phyloP scores from a whole-genome alignment of 1,139 yeast species.

The Pneumocystis wakefieldiae region DNA sequence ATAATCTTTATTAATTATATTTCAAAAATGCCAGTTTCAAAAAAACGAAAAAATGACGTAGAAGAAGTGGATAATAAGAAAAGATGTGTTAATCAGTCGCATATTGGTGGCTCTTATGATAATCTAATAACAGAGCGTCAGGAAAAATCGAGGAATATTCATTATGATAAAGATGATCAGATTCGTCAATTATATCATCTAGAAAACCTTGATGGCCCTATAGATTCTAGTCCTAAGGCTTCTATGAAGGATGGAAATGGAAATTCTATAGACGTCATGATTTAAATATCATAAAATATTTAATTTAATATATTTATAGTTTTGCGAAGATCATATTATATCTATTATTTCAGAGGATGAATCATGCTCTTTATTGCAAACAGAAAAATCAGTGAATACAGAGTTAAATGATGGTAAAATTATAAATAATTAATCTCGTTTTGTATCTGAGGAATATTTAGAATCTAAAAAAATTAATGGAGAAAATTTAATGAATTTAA shows the following conservation, averaged over 20 bases:
- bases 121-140: conserved; percentile 14
- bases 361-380: not conserved
- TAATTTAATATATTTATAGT: conserved; percentile 27
- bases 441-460: not conserved
- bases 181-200: conserved; percentile 41
- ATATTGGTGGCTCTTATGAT: not conserved
- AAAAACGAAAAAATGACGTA: not conserved
- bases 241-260: conserved; percentile 31
- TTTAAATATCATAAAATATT: conserved; percentile 10
- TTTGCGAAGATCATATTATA: conserved; percentile 9
- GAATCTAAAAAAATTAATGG: not conserved
- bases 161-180: conserved; percentile 34
- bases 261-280: conserved; percentile 18
- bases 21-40: not conserved
- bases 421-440: not conserved
- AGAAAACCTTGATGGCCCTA: conserved; percentile 44
- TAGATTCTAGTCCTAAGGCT: conserved; percentile 44
- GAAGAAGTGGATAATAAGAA: not conserved
- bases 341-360: not conserved
- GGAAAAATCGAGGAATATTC: conserved; percentile 25
- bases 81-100: not conserved
- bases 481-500: conserved; percentile 2
- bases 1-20: not conserved
- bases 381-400: not conserved
- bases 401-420: not conserved